These are phyloP conservation scores for Starmerella sp. DNA, from an alignment of 805 yeast species.

Conservation along the genomic window DNA sequence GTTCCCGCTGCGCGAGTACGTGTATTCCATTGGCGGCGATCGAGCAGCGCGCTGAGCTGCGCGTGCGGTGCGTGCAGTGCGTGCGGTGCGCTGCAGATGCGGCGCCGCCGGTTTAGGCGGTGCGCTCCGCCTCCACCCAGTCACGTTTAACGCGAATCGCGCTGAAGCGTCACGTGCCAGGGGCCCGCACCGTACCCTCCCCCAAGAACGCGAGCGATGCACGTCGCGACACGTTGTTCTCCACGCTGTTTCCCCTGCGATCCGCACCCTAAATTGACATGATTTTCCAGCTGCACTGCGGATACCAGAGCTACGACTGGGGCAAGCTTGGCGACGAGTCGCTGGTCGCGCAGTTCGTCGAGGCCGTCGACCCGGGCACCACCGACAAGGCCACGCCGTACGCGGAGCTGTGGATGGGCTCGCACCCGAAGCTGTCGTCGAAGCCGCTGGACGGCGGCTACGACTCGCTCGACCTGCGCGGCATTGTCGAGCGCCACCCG, in stretches of 20 bases:
- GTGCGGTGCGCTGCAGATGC: neutral
- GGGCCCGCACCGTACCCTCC: too few relatives aligned
- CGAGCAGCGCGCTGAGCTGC: neutral
- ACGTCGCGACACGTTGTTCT: neutral
- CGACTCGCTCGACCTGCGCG: constrained; percentile 43
- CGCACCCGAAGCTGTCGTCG: constrained; percentile 88
- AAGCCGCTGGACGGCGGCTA: constrained; percentile 40
- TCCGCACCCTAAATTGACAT: neutral
- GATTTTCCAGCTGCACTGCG: constrained; percentile 30
- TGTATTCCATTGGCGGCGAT: constrained; percentile 6
- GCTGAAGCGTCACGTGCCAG: neutral
- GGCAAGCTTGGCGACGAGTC: constrained; percentile 75
- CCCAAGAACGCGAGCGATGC: neutral
- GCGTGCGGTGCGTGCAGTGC: neutral
- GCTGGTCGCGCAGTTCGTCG: constrained; percentile 78
- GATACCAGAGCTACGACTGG: constrained; percentile 74
- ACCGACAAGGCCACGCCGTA: constrained; percentile 74
- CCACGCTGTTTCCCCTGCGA: neutral
- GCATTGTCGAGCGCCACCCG: constrained; percentile 52
- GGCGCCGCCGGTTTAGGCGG: neutral
- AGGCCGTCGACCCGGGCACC: constrained; percentile 47
- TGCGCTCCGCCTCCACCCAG: neutral
- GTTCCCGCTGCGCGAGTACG: constrained; percentile 15
- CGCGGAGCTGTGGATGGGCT: constrained; percentile 99
- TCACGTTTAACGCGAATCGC: neutral